A percentile compares a stretch with the other conserved stretches of the same genome.
phyloP scores from a whole-genome alignment of 2,329 filamentous ascomycete species.

The Trichoderma sp. region DNA sequence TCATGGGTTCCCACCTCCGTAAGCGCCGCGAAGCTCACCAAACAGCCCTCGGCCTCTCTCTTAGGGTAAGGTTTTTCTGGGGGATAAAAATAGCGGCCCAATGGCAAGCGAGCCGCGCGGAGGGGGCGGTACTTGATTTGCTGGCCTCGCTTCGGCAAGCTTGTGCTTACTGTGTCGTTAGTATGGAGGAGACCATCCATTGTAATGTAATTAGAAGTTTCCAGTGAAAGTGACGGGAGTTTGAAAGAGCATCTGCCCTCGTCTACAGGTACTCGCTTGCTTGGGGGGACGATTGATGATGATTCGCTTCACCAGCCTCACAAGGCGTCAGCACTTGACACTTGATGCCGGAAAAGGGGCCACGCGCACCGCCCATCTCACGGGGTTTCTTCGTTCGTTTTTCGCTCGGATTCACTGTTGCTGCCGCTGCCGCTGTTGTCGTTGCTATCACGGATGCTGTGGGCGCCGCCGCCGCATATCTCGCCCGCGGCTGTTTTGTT shows the following conservation, averaged over 20 bases:
- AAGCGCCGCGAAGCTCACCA: slow-evolving; percentile 17
- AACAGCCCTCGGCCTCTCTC: slow-evolving; percentile 6
- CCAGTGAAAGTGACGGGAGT: not conserved
- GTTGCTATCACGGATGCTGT: not conserved
- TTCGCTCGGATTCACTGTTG: not conserved
- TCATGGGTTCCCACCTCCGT: not conserved
- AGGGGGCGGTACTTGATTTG: slow-evolving; percentile 10
- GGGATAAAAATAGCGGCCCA: slow-evolving; percentile 19
- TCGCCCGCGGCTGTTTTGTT: not conserved
- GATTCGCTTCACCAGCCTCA: slow-evolving; percentile 5
- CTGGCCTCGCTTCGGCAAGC: not conserved
- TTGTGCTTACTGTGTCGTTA: not conserved
- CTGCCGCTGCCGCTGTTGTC: not conserved
- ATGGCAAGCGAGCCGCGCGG: slow-evolving; percentile 8
- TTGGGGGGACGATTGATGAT: not conserved
- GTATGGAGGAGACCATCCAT: not conserved
- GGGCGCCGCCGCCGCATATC: not conserved
- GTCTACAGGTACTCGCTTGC: not conserved
- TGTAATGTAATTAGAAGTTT: not conserved
- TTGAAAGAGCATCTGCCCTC: not conserved
- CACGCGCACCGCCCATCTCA: slow-evolving; percentile 14
- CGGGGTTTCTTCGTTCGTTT: not conserved
- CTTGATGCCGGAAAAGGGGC: not conserved
- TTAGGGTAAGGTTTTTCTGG: not conserved
- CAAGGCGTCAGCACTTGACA: slow-evolving; percentile 1